Conservation (phyloP, 2,329 filamentous ascomycete species). For the Penicillium paneum region DNA sequence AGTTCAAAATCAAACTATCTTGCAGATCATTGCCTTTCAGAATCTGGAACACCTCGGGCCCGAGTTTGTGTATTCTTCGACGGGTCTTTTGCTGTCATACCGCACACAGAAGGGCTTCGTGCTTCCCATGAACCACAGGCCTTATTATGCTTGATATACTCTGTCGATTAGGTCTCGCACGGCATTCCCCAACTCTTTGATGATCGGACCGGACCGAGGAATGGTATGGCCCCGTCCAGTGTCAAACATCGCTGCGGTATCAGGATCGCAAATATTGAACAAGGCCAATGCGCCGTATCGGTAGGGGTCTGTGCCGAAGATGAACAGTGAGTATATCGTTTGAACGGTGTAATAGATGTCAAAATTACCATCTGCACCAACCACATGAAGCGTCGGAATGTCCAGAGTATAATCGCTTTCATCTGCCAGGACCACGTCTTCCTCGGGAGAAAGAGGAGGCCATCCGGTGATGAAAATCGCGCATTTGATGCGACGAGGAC, state of each 20-base stretch:
- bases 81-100: not conserved
- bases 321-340: not conserved
- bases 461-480: conserved; percentile 51
- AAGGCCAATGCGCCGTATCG: conserved; percentile 59
- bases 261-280: conserved; percentile 60
- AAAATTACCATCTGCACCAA: conserved; percentile 29
- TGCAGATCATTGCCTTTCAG: not conserved
- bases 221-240: conserved; percentile 64
- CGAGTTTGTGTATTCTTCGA: not conserved
- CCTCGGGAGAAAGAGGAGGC: conserved; percentile 39
- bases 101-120: not conserved
- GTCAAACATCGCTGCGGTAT: conserved; percentile 60
- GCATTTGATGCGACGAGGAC: conserved; percentile 42
- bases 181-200: conserved; percentile 18
- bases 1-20: not conserved
- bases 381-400: conserved; percentile 43
- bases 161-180: conserved; percentile 16
- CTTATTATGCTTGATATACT: not conserved
- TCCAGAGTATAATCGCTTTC: conserved; percentile 40
- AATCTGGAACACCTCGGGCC: not conserved
- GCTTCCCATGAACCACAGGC: not conserved
- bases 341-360: conserved; percentile 15
- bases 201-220: conserved; percentile 42
- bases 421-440: conserved; percentile 39
- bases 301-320: conserved; percentile 51